Evolutionary conservation across 306 rosid genomes (phyloP).

Genomic region (Amphicarpaea edgeworthii): DNA sequence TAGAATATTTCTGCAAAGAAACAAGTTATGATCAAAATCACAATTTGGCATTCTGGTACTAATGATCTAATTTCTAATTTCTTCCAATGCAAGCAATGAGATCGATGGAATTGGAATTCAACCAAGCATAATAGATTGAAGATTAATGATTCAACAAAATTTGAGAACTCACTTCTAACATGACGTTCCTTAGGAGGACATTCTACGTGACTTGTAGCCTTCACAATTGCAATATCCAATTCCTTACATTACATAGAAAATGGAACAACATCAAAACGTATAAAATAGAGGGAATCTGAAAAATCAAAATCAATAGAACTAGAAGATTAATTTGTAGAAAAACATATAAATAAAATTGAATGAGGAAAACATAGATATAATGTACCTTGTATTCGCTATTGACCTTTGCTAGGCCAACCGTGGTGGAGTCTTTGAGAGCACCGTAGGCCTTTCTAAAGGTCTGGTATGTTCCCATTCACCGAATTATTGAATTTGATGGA

Average conservation of each 20-base stretch:
- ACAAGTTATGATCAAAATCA: background rate
- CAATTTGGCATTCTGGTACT: background rate
- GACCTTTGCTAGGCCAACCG: constrained; percentile 98
- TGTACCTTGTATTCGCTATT: constrained; percentile 89
- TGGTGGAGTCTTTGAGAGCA: constrained; percentile 95
- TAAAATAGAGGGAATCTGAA: background rate
- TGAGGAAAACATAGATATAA: background rate
- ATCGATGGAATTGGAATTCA: constrained; percentile 8
- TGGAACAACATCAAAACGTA: constrained; percentile 7
- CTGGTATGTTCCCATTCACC: constrained; percentile 77
- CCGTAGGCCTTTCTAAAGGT: constrained; percentile 90
- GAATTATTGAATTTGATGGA: constrained; percentile 21
- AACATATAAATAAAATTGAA: background rate
- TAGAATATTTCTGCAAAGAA: constrained; percentile 66
- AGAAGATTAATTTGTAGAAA: background rate
- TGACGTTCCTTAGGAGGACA: constrained; percentile 96
- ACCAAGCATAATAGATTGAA: background rate
- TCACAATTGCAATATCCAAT: constrained; percentile 92
- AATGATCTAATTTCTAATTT: constrained; percentile 33
- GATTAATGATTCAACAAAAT: background rate
- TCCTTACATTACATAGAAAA: constrained; percentile 54
- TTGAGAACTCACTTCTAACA: constrained; percentile 73
- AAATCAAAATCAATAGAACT: background rate
- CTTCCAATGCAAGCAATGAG: constrained; percentile 31
- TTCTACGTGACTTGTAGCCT: constrained; percentile 91